These are phyloP conservation scores for Solanum chilense DNA, from an alignment of 257 asterid genomes.

Conservation along the genomic window DNA sequence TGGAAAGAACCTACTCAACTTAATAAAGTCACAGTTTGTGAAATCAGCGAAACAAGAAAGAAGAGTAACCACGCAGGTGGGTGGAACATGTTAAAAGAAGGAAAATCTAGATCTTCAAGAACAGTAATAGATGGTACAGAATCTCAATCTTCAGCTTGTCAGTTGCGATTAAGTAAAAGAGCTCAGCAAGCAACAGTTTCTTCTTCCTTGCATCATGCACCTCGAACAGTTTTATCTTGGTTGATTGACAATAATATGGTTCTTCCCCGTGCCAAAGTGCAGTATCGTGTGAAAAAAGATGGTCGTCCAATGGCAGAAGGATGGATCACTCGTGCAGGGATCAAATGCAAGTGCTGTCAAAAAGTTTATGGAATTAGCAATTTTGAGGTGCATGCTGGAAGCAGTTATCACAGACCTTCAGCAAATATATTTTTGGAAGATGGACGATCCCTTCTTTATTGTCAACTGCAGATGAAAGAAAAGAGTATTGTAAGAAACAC, in stretches of 20 bases:
- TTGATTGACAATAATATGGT: conserved; percentile 58
- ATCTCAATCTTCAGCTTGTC: conserved; percentile 22
- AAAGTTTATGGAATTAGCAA: conserved; percentile 28
- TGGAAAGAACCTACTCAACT: conserved; percentile 14
- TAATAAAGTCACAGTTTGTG: conserved; percentile 3
- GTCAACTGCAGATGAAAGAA: conserved; percentile 39
- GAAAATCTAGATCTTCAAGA: conserved; percentile 9
- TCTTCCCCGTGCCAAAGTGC: conserved; percentile 45
- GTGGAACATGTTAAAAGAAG: conserved; percentile 16
- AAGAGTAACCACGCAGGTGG: conserved; percentile 12
- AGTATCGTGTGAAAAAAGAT: conserved; percentile 22
- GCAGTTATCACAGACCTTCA: conserved; percentile 33
- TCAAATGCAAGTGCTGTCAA: conserved; percentile 59
- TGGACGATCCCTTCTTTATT: conserved; percentile 56
- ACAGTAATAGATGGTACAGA: conserved; percentile 7
- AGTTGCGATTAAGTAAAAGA: conserved; percentile 38
- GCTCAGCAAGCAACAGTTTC: conserved; percentile 18
- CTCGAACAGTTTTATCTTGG: conserved; percentile 60
- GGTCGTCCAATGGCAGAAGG: conserved; percentile 35
- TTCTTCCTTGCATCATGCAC: conserved; percentile 36
- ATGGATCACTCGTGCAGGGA: conserved; percentile 49
- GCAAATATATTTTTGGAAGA: conserved; percentile 48
- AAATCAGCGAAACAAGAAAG: conserved; percentile 14
- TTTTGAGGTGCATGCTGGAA: conserved; percentile 58
- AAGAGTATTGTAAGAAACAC: neutral